phyloP scores from a whole-genome alignment of 2,329 filamentous ascomycete genomes.

The Paraphaeosphaeria sporulosa region DNA sequence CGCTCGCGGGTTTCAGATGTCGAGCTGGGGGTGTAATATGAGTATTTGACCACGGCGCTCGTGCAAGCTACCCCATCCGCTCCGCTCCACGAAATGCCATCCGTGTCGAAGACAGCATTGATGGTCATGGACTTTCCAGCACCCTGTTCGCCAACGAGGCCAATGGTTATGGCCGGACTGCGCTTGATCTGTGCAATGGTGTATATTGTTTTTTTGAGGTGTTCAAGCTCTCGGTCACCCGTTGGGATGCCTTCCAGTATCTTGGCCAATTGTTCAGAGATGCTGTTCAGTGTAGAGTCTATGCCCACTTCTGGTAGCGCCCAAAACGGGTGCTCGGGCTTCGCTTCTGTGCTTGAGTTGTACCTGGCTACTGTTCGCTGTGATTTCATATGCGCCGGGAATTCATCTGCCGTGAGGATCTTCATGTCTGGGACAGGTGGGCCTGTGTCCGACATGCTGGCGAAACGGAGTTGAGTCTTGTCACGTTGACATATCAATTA shows the following conservation, averaged over 20 bases:
- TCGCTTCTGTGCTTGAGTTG: constrained; percentile 10
- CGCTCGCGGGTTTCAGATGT: background rate
- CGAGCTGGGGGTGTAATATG: constrained; percentile 5
- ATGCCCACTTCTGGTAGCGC: too few species aligned
- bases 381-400: constrained; percentile 2
- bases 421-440: background rate
- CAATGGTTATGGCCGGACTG: constrained; percentile 20
- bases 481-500: background rate
- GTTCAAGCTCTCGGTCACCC: too few species aligned
- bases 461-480: background rate
- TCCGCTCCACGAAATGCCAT: constrained; percentile 27
- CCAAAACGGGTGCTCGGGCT: too few species aligned
- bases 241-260: too few species aligned
- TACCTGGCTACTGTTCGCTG: constrained; percentile 4
- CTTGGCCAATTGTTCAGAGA: too few species aligned
- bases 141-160: constrained; percentile 31
- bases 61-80: constrained; percentile 32
- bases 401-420: constrained; percentile 13
- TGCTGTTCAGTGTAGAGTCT: too few species aligned
- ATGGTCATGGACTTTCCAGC: constrained; percentile 28
- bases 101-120: constrained; percentile 29
- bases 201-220: too few species aligned
- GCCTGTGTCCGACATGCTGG: background rate
- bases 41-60: constrained; percentile 23
- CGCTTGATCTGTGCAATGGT: constrained; percentile 18